Base-by-base conservation (phyloP, 2,329 filamentous ascomycete genomes). In the Trichoderma gracile region DNA sequence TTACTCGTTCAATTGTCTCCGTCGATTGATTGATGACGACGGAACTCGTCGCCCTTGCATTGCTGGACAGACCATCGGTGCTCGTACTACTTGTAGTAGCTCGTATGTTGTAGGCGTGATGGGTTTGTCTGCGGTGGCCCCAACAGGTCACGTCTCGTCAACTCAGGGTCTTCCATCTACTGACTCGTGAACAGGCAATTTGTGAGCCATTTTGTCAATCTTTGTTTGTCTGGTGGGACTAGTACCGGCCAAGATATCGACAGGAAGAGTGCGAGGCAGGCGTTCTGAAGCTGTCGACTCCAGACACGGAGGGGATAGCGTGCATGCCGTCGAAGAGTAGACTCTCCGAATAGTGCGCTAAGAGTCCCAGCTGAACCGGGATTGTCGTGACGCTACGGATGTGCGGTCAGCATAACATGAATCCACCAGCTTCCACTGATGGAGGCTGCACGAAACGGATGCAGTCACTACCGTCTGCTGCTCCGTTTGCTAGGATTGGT, bases 381-480 rank as follows among this genome's bases (percentile, higher is more conserved):
- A 21, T 61, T 56, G 21, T 65, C 56, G 55, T 64, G 61, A 43
- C 63, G 30, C 27, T 53, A 30, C 47, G 46, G 63, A 66, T 63
- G 64, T 66, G 64, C 64, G 64, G 64, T 66, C 64, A 66, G 54
- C 64, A 56, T 5, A 14, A 53, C 30, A 54, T 38, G 57, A 54
- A 55, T 45, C 63, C 49, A 62, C 58, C 47, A 15, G 17, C 27
- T 25, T 10, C 33, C 14, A 10, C 33, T 38, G 33, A 62, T 30
- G 49, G 58, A 46, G 43, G 19, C 49, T 8, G 49, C 30, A 62
- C 40, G 27, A 54, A 62, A 53, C 47, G 49, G 58, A 27, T 54
- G 46, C 49, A 42, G 53, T 53, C 19, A 33, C 40, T 33, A 62
- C 58, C 58, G 58, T 62, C 38, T 45, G 58, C 33, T 21, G 38